These are phyloP conservation scores for Podaxis sp. DNA, from an alignment of 768 basidiomycete genomes.

Conservation along the genomic window DNA sequence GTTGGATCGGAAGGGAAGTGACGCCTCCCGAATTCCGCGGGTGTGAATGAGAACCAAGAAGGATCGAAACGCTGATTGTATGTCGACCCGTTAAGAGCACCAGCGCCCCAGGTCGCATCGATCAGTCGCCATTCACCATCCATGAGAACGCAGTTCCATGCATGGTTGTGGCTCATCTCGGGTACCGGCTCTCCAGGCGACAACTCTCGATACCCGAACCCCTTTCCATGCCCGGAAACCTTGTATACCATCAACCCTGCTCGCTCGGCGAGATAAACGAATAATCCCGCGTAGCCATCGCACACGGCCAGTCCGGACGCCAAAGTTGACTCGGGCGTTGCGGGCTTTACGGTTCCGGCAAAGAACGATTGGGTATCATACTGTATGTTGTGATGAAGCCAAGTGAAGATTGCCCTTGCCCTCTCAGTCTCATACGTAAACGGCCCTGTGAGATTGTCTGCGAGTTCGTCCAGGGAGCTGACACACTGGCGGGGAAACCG, in stretches of 20 bases:
- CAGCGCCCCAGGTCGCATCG: conserved; percentile 47
- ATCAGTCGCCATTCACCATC: conserved; percentile 43
- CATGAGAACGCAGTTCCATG: conserved; percentile 43
- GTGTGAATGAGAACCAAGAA: conserved; percentile 37
- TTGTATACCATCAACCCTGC: conserved; percentile 36
- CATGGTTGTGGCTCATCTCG: conserved; percentile 36
- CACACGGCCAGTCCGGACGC: conserved; percentile 43
- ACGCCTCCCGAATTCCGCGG: conserved; percentile 36
- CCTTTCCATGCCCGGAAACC: conserved; percentile 44
- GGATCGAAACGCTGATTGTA: conserved; percentile 34
- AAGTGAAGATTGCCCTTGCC: conserved; percentile 41
- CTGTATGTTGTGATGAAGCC: conserved; percentile 43
- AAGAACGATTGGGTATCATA: conserved; percentile 42
- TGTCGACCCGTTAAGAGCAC: conserved; percentile 29
- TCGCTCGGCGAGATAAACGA: conserved; percentile 31
- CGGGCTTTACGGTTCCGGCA: conserved; percentile 31
- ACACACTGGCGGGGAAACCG: conserved; percentile 38
- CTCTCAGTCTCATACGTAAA: conserved; percentile 40
- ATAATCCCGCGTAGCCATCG: conserved; percentile 45
- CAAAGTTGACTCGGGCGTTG: conserved; percentile 35
- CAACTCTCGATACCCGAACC: conserved; percentile 33
- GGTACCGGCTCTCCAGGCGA: conserved; percentile 29
- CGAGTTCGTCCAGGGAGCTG: conserved; percentile 33
- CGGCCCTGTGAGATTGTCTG: conserved; percentile 34
- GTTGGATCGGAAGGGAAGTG: conserved; percentile 42